Conservation (phyloP, 2,329 filamentous ascomycete species). For the Blastomyces silverae region DNA sequence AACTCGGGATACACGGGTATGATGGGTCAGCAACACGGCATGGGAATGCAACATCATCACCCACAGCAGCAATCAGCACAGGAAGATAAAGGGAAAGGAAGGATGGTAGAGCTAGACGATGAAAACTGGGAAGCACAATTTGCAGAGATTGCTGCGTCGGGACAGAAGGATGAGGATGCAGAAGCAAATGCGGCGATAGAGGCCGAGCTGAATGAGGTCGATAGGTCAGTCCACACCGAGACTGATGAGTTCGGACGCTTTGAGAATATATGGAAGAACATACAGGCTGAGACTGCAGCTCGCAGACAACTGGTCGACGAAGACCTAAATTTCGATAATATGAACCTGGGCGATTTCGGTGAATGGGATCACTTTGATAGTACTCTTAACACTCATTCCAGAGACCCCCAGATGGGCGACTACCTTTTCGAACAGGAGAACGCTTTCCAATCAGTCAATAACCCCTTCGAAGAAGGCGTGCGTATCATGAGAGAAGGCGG, state of each 20-base stretch:
- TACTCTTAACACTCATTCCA: constrained; percentile 59
- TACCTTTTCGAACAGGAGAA: constrained; percentile 97
- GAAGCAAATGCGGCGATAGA: constrained; percentile 71
- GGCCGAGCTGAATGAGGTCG: constrained; percentile 79
- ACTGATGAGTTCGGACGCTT: constrained; percentile 68
- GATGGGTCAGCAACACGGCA: constrained; percentile 48
- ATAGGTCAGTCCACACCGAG: constrained; percentile 67
- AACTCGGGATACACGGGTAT: constrained; percentile 38
- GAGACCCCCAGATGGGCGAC: constrained; percentile 73
- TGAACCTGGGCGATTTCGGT: constrained; percentile 64
- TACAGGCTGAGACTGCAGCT: constrained; percentile 41
- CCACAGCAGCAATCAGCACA: constrained; percentile 32
- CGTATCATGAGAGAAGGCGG: constrained; percentile 90
- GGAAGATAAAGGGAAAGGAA: constrained; percentile 74
- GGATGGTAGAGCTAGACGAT: constrained; percentile 86
- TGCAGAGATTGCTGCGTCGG: constrained; percentile 65
- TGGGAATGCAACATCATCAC: constrained; percentile 43
- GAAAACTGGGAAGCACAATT: constrained; percentile 96
- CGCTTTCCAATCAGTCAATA: constrained; percentile 69
- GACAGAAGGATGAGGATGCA: constrained; percentile 49
- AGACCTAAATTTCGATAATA: constrained; percentile 48
- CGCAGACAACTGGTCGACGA: constrained; percentile 57
- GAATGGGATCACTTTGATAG: constrained; percentile 73
- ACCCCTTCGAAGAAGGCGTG: constrained; percentile 88
- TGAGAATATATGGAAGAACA: constrained; percentile 61